Evolutionary conservation across 2,329 filamentous ascomycete genomes (phyloP).

Genomic region (Penicillium sp.): DNA sequence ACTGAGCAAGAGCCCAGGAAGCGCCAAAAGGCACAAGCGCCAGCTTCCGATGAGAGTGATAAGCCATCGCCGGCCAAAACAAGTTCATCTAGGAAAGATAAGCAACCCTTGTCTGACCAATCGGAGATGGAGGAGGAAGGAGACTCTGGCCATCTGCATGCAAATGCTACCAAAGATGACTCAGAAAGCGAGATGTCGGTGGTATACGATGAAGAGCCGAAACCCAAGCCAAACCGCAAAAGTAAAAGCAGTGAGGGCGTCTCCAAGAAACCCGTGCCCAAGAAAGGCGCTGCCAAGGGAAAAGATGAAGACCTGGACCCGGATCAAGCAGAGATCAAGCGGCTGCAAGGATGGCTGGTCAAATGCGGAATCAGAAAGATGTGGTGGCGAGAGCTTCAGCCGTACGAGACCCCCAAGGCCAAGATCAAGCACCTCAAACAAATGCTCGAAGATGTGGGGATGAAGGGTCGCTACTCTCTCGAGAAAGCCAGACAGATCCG

Average conservation of each 20-base stretch:
- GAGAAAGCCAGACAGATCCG: constrained; percentile 82
- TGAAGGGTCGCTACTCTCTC: constrained; percentile 81
- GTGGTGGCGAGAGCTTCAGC: constrained; percentile 78
- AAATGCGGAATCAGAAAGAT: constrained; percentile 92
- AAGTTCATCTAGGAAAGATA: background rate
- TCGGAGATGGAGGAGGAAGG: constrained; percentile 15
- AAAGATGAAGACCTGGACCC: constrained; percentile 50
- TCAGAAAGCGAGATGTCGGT: constrained; percentile 64
- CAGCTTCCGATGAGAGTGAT: constrained; percentile 22
- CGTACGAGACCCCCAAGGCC: constrained; percentile 64
- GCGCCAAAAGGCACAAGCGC: constrained; percentile 28
- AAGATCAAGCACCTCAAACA: constrained; percentile 76
- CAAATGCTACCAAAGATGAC: constrained; percentile 41
- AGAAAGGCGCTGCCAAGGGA: constrained; percentile 30
- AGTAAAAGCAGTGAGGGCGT: constrained; percentile 24
- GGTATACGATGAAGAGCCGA: constrained; percentile 68
- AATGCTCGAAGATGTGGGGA: constrained; percentile 75
- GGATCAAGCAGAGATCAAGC: constrained; percentile 76
- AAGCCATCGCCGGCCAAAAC: constrained; percentile 12
- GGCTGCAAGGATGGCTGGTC: constrained; percentile 73
- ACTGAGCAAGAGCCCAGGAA: constrained; percentile 25
- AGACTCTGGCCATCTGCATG: constrained; percentile 9
- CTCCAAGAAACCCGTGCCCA: constrained; percentile 19
- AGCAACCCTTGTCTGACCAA: constrained; percentile 9
- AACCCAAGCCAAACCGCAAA: constrained; percentile 55